phyloP scores from a whole-genome alignment of 306 rosid genomes.

The Sphenostylis stenocarpa region DNA sequence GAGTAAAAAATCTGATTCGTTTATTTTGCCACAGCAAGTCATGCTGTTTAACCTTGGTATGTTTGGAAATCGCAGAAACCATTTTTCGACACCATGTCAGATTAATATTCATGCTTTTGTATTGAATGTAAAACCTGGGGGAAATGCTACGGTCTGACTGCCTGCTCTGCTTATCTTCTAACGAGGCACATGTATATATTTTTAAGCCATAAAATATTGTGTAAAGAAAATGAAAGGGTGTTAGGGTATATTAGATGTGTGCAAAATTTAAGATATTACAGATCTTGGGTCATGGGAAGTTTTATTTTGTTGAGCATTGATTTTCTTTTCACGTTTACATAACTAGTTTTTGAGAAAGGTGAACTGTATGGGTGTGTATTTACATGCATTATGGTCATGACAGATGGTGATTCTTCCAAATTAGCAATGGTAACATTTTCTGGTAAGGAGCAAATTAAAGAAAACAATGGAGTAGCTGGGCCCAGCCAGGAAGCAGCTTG shows the following conservation, averaged over 20 bases:
- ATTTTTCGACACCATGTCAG: not conserved
- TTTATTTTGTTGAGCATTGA: conserved; percentile 1
- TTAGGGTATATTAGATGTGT: not conserved
- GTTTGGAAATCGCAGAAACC: not conserved
- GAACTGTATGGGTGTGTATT: conserved; percentile 22
- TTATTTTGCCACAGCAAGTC: conserved; percentile 18
- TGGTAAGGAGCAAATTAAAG: conserved; percentile 62
- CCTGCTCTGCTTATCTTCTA: not conserved
- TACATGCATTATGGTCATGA: conserved; percentile 35
- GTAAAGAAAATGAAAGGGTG: not conserved
- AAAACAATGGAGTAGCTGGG: conserved; percentile 61
- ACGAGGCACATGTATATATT: not conserved
- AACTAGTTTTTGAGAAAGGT: not conserved
- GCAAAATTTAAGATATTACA: not conserved
- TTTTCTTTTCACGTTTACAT: not conserved
- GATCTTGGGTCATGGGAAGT: not conserved
- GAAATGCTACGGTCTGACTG: not conserved
- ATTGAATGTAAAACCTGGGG: not conserved
- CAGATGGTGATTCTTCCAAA: conserved; percentile 84
- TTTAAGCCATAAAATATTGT: not conserved
- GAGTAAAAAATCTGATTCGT: not conserved
- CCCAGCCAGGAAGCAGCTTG: conserved; percentile 80
- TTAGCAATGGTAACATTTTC: conserved; percentile 45
- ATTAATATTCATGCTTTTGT: not conserved
- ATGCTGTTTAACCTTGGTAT: not conserved